Base-by-base conservation (phyloP, 208 protist genomes). In the Wallacemonas sp. region DNA sequence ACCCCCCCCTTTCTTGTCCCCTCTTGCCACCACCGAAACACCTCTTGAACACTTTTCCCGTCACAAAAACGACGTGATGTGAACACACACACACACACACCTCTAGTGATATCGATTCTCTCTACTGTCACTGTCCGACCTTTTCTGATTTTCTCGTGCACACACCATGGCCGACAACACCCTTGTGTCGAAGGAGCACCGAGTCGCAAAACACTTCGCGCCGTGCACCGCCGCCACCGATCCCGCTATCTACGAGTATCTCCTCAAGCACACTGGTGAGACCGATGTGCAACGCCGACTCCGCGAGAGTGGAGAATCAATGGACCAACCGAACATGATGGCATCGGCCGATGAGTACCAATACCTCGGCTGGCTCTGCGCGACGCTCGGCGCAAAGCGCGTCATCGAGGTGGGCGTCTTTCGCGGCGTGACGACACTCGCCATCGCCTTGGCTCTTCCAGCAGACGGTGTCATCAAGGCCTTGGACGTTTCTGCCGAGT, bases 401-500 rank as follows among this genome's bases (percentile, higher is more conserved):
- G 74, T 69, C 1, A 33, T 90, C 21, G 80, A 90, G 64, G 62
- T 90, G 13, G 83, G 83, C 39, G 64, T 74, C 19, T 90, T 87
- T 57, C 78, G 75, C 55, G 80, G 83, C 34, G 66, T 74, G 50
- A 80, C 71, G 12, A 69, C 83, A 9, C 71, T 90, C 21, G 72
- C 71, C 3, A 60, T 81, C 21, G 79, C 79, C 22, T 37, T 71
- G 27, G 57, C 62, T 19, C 58, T 89, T 17, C 79, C 79, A 19
- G 65, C 71, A 10, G 77, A 76, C 38, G 79, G 75, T 32, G 32
- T 72, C 36, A 60, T 90, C 26, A 52, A 62, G 30, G 71, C 69
- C 24, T 42, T 85, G 17, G 83, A 89, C 58, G 58, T 89, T 17
- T 76, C 59, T 44, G 57, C 78, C 45, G 77, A 84, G 30, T 84